phyloP scores from a whole-genome alignment of 352 stramenopile species.

The Blastocystis sp. region DNA sequence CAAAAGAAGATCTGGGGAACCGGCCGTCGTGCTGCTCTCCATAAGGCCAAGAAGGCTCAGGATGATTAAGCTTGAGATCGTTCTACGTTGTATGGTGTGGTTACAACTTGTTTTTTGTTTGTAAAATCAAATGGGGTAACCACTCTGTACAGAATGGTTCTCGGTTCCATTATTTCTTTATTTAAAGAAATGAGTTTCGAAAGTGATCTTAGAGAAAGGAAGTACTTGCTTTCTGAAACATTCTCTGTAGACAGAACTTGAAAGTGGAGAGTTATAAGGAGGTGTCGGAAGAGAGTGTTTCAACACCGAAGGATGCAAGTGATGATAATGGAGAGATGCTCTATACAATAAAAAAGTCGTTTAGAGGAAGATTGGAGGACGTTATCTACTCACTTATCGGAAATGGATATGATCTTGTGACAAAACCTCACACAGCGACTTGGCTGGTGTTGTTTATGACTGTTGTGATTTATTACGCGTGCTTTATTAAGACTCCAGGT shows the following conservation, averaged over 20 bases:
- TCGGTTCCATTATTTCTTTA: not conserved
- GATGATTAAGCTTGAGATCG: slow-evolving; percentile 43
- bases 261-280: no score
- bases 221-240: not conserved
- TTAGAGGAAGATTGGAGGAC: not conserved
- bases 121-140: not conserved
- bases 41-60: slow-evolving; percentile 62
- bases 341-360: slow-evolving; percentile 23
- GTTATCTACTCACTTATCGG: slow-evolving; percentile 31
- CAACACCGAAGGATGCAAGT: no score
- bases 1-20: slow-evolving; percentile 61
- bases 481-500: slow-evolving; percentile 19
- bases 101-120: slow-evolving; percentile 10
- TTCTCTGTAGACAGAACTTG: no score
- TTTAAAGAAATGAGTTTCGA: not conserved
- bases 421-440: slow-evolving; percentile 46
- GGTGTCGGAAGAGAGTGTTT: no score
- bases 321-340: not conserved
- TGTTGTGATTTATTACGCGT: slow-evolving; percentile 3
- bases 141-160: not conserved
- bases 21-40: slow-evolving; percentile 60
- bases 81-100: slow-evolving; percentile 48
- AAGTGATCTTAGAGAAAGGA: not conserved
- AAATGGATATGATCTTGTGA: slow-evolving; percentile 52
- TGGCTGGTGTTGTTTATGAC: slow-evolving; percentile 56